These are phyloP conservation scores for Mortierella sp. DNA, from an alignment of 371 early-diverging fungal genomes.

Conservation along the genomic window DNA sequence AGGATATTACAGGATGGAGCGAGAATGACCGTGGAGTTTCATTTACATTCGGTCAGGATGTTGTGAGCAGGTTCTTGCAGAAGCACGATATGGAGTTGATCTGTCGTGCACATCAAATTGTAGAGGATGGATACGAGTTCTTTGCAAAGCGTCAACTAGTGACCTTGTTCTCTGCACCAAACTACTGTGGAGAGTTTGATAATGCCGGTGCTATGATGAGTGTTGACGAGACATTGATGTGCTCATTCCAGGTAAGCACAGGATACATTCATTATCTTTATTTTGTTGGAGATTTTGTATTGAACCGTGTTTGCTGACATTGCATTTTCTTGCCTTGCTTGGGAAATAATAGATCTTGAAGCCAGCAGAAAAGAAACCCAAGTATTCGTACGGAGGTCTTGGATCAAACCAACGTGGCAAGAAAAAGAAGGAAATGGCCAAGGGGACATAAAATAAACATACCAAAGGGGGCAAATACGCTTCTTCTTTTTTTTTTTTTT, in stretches of 20 bases:
- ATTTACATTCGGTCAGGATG: constrained; percentile 90
- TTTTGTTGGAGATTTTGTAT: no score
- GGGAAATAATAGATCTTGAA: no score
- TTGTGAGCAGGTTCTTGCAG: constrained; percentile 90
- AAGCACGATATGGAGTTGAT: constrained; percentile 94
- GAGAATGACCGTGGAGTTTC: constrained; percentile 95
- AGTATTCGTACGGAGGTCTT: no score
- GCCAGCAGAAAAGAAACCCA: no score
- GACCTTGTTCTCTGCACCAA: constrained; percentile 97
- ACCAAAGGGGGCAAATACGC: neutral
- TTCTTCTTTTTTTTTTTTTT: neutral
- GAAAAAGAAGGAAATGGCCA: no score
- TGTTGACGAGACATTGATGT: constrained; percentile 95
- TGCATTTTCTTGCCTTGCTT: no score
- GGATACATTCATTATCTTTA: no score
- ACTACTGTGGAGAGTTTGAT: constrained; percentile 95
- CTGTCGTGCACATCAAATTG: constrained; percentile 97
- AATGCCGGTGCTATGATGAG: constrained; percentile 99
- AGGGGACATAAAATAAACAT: neutral
- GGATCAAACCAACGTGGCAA: no score
- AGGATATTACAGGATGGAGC: constrained; percentile 85
- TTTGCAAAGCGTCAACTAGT: constrained; percentile 94
- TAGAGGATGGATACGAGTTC: constrained; percentile 97
- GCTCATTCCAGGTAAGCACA: constrained; percentile 83
- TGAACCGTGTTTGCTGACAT: no score